A percentile compares a stretch with the other conserved stretches of the same genome.
Evolutionary conservation across 805 yeast species (phyloP).

Genomic region (Cyberlindnera lachancei): DNA sequence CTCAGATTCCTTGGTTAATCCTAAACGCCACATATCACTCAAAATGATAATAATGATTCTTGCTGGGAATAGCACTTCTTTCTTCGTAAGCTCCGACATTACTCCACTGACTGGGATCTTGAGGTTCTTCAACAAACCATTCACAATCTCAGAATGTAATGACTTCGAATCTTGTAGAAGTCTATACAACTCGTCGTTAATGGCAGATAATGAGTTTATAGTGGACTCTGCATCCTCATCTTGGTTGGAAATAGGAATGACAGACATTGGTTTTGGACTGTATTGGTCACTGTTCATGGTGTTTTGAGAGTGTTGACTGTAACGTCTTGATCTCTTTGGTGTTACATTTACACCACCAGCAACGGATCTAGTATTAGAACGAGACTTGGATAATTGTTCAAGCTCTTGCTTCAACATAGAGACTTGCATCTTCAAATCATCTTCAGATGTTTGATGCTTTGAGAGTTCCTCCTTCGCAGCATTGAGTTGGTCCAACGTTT

Average conservation of each 20-base stretch:
- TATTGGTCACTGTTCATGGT: conserved; percentile 29
- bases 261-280: conserved; percentile 51
- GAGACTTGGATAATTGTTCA: conserved; percentile 23
- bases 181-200: conserved; percentile 68
- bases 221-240: conserved; percentile 40
- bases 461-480: conserved; percentile 50
- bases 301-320: conserved; percentile 34
- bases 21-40: conserved; percentile 98
- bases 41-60: conserved; percentile 86
- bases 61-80: conserved; percentile 94
- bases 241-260: conserved; percentile 45
- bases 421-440: conserved; percentile 47
- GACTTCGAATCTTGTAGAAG: conserved; percentile 63
- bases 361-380: conserved; percentile 22
- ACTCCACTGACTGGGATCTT: conserved; percentile 82
- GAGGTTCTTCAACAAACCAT: conserved; percentile 76
- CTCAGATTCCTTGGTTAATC: conserved; percentile 87
- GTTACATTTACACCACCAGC: conserved; percentile 16
- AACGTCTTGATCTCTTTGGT: conserved; percentile 27
- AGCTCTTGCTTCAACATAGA: conserved; percentile 31
- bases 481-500: conserved; percentile 54
- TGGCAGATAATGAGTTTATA: conserved; percentile 49
- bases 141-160: conserved; percentile 77
- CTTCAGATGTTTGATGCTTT: conserved; percentile 56
- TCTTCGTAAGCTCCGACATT: conserved; percentile 73